Conservation (phyloP, 2,329 filamentous ascomycete genomes). For the Pezicula radicicola region DNA sequence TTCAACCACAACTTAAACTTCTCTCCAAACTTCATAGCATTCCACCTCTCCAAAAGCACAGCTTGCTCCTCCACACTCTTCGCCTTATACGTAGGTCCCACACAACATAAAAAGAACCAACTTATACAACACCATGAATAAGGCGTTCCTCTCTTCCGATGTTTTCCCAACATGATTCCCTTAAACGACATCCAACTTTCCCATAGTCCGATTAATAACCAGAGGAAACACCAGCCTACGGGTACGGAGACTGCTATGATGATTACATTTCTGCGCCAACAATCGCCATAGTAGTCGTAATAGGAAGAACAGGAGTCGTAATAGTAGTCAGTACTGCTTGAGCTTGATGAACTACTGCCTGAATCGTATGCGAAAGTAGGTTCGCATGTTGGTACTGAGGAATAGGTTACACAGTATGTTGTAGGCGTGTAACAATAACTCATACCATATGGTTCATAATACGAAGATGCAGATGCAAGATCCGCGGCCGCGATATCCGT, state of each 20-base stretch:
- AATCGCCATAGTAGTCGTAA: slow-evolving; percentile 1
- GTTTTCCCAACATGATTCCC: slow-evolving; percentile 16
- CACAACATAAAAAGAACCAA: slow-evolving; percentile 12
- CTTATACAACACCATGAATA: slow-evolving; percentile 19
- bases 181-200: slow-evolving; percentile 18
- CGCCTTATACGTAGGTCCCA: slow-evolving; percentile 17
- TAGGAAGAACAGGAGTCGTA: background rate
- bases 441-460: slow-evolving; percentile 9
- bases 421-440: slow-evolving; percentile 13
- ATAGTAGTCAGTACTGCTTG: background rate
- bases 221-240: slow-evolving; percentile 13
- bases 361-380: slow-evolving; percentile 4
- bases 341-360: background rate
- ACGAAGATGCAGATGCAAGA: slow-evolving; percentile 5
- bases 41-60: slow-evolving; percentile 11
- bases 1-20: slow-evolving; percentile 18
- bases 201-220: slow-evolving; percentile 12
- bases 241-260: slow-evolving; percentile 12
- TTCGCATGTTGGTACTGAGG: slow-evolving; percentile 8
- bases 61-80: slow-evolving; percentile 18
- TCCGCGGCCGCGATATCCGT: slow-evolving; percentile 7
- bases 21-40: slow-evolving; percentile 9
- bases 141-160: slow-evolving; percentile 15
- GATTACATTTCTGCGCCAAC: background rate
- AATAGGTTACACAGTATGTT: slow-evolving; percentile 2